These are phyloP conservation scores for Brassica carinata DNA, from an alignment of 345 rosid species.

Conservation along the genomic window DNA sequence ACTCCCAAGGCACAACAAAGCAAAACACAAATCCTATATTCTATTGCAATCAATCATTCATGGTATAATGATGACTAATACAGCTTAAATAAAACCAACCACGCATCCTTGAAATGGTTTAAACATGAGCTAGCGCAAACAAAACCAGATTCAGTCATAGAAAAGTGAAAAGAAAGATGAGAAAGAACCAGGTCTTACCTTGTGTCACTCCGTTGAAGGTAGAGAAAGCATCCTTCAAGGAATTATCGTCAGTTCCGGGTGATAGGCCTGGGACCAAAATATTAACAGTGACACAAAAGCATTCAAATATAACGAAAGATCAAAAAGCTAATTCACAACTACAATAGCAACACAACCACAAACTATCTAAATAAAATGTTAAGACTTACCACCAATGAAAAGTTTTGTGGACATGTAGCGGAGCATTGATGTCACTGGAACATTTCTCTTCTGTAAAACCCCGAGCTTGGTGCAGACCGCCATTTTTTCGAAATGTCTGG, in stretches of 20 bases:
- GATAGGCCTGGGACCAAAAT: conserved; percentile 44
- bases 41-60: conserved; percentile 9
- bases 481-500: conserved; percentile 44
- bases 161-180: not conserved
- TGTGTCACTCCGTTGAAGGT: conserved; percentile 51
- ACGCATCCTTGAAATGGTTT: conserved; percentile 1
- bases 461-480: conserved; percentile 62
- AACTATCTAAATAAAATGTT: not conserved
- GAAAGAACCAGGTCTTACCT: conserved; percentile 39
- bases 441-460: conserved; percentile 45
- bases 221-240: conserved; percentile 55
- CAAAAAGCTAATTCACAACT: conserved; percentile 6
- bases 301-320: conserved; percentile 2
- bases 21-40: not conserved
- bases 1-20: not conserved
- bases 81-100: not conserved
- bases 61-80: not conserved
- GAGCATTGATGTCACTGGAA: conserved; percentile 52
- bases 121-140: not conserved
- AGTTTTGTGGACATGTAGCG: conserved; percentile 65
- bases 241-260: conserved; percentile 45
- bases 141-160: not conserved
- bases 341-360: not conserved
- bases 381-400: conserved; percentile 68
- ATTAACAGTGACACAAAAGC: conserved; percentile 4